Base-by-base conservation (phyloP, 768 basidiomycete genomes). In the Tremella fuciformis region DNA sequence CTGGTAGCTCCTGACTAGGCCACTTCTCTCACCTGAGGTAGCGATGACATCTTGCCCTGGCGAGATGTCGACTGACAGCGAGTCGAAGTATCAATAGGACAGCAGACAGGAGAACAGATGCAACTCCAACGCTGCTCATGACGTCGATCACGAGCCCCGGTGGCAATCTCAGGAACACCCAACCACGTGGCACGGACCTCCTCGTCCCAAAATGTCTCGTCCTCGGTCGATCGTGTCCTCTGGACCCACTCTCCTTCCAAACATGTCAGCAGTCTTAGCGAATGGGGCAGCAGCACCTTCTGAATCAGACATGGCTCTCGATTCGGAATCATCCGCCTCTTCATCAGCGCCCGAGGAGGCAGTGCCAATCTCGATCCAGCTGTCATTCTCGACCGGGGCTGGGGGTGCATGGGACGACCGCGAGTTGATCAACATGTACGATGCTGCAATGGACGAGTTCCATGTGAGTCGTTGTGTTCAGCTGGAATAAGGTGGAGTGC, bases 401-500 rank as follows among this genome's bases (percentile, higher is more conserved):
- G 8, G 13, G 16, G 68, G 60, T 11, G 73, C 68, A 37, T 76
- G 75, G 75, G 75, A 76, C 48, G 75, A 76, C 56, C 24, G 68
- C n/a, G 73, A 74, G 53, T 60, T 76, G 11, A 58, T 76, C 42
- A 60, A 57, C 21, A 66, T 66, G 16, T 73, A 67, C 44, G 73
- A 76, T 56, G 65, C 69, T 9, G 75, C 75, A 1, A 64, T 69
- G 52, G 67, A 71, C 42, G 73, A 76, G 49, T 76, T 74, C 54
- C 69, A 70, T 26, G 75, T 76, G 38, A 15, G 24, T 52, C 51
- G 39, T 59, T 8, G 49, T 29, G 26, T 3, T 34, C 44, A 24
- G 29, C 37, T 46, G 16, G n/a, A 0, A n/a, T n/a, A n/a, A n/a
- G n/a, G n/a, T n/a, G n/a, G n/a, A n/a, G n/a, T 15, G 22, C 38